These are phyloP conservation scores for Hapsidospora chrysogenum DNA, from an alignment of 495 filamentous ascomycete species.

Conservation along the genomic window DNA sequence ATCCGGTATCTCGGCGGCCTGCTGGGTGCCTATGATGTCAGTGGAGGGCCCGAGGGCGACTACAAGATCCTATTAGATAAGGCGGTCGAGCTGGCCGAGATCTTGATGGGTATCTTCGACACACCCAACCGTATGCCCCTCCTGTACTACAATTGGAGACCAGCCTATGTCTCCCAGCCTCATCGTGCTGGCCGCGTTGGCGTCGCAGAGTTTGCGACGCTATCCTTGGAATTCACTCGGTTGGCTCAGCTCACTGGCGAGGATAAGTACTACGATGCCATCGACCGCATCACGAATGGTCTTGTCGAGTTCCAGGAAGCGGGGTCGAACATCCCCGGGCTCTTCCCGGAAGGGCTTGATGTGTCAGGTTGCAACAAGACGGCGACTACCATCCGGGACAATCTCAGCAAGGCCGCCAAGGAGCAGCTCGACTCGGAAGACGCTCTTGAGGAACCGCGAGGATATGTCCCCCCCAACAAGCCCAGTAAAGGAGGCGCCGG, in stretches of 20 bases:
- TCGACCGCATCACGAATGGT: constrained; percentile 80
- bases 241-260: constrained; percentile 81
- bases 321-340: constrained; percentile 55
- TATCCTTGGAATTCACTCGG: constrained; percentile 90
- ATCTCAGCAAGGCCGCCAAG: constrained; percentile 6
- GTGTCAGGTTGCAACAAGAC: constrained; percentile 40
- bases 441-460: not conserved
- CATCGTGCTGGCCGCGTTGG: constrained; percentile 48
- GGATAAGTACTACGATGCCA: constrained; percentile 82
- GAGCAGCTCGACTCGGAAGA: constrained; percentile 8
- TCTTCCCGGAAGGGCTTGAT: constrained; percentile 74
- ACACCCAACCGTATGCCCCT: constrained; percentile 93
- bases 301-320: constrained; percentile 59
- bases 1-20: constrained; percentile 80
- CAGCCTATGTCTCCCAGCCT: constrained; percentile 43
- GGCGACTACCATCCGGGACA: constrained; percentile 6
- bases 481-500: not conserved
- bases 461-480: not conserved
- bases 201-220: constrained; percentile 74
- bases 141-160: constrained; percentile 73
- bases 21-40: constrained; percentile 69
- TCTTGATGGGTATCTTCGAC: constrained; percentile 85
- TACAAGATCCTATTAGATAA: constrained; percentile 64
- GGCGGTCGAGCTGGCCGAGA: constrained; percentile 72
- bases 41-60: constrained; percentile 29